Evolutionary conservation across 805 yeast species (phyloP).

Genomic region (Komagataella kurtzmanii): DNA sequence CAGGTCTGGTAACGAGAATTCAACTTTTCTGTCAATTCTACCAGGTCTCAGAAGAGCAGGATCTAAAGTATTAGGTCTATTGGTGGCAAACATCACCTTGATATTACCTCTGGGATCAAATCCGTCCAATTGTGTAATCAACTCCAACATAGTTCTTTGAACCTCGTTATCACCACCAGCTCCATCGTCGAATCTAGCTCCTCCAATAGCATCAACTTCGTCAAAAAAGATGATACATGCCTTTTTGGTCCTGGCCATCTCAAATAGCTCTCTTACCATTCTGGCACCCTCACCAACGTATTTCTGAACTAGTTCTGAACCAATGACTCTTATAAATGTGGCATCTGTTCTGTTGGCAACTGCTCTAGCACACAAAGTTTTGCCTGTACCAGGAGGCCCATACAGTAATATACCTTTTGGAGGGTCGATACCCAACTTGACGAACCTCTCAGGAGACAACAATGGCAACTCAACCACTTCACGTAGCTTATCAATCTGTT

Average conservation of each 20-base stretch:
- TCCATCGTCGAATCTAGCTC: slow-evolving; percentile 99
- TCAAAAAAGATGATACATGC: slow-evolving; percentile 97
- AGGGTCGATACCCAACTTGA: slow-evolving; percentile 94
- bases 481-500: slow-evolving; percentile 90
- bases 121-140: slow-evolving; percentile 95
- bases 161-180: slow-evolving; percentile 99
- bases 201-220: slow-evolving; percentile 98
- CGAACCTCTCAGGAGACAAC: slow-evolving; percentile 92
- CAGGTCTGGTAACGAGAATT: slow-evolving; percentile 88
- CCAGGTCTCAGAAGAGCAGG: slow-evolving; percentile 98
- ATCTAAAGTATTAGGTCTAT: slow-evolving; percentile 94
- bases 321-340: slow-evolving; percentile 94
- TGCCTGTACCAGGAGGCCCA: slow-evolving; percentile 99
- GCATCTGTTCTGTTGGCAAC: slow-evolving; percentile 99
- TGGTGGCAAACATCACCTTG: slow-evolving; percentile 98
- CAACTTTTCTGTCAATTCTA: slow-evolving; percentile 97
- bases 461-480: slow-evolving; percentile 94
- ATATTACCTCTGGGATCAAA: slow-evolving; percentile 98
- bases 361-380: slow-evolving; percentile 96
- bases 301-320: slow-evolving; percentile 95
- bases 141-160: slow-evolving; percentile 97
- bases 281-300: slow-evolving; percentile 99
- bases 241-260: slow-evolving; percentile 97
- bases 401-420: slow-evolving; percentile 94
- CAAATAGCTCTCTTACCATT: slow-evolving; percentile 97